Evolutionary conservation across 2,329 filamentous ascomycete species (phyloP), one percentile per base, ranked within the genome.

Genomic region (Knufia petricola): DNA sequence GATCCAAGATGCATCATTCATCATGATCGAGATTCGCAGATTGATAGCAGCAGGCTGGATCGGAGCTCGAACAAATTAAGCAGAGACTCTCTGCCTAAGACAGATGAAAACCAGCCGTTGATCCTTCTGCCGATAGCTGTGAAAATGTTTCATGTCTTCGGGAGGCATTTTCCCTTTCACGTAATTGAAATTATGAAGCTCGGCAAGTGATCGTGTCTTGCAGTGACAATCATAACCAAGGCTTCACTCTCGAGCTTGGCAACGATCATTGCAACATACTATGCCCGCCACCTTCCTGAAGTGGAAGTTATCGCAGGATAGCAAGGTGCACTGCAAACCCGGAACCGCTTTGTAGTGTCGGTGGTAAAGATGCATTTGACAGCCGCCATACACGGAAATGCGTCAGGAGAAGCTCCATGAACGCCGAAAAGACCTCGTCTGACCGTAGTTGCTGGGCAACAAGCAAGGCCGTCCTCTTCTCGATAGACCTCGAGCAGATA

Each of bases 371-470:
- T 30, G 71, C 67, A 60, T 87, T 82, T 0, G 81, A 79, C 4
- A 95, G 65, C 50, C 85, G 76, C 87, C 88, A 96, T 6, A 84
- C 79, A 9, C 72, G 71, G 60, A 96, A 96, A 7, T 65, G 62
- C 26, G 63, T 63, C 51, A 77, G 66, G 55, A 95, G 89, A 46
- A 77, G 76, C 52, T 70, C 71, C 42, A 95, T 67, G 87, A 89
- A 96, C 12, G 73, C 69, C 58, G 90, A 82, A 58, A 96, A 92
- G 4, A 96, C 86, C 28, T 89, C 84, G 1, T 85, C 78, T 23
- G 87, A 82, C 24, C 92, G 79, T 42, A 95, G 76, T 66, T 96
- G 90, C 69, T 96, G 90, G 20, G 86, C 90, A 44, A 96, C 75
- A 4, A 96, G 67, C 61, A 85, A 89, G 0, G 95, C 56, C 3